Evolutionary conservation across 768 basidiomycete species (phyloP), one percentile per base, ranked within the genome.

Genomic region (Coprinopsis marcescibilis): DNA sequence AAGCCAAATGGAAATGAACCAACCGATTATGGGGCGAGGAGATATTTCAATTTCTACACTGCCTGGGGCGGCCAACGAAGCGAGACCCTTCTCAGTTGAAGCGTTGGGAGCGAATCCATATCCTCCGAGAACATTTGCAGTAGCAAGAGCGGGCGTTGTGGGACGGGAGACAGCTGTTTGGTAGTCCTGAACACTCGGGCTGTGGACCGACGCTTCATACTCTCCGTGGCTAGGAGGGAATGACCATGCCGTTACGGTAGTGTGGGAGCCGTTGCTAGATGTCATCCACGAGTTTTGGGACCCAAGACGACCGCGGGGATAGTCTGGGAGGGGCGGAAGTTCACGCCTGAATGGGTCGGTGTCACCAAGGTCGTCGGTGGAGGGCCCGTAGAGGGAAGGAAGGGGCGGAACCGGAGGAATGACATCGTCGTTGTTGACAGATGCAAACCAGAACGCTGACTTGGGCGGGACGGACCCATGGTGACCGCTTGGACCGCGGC

Each of bases 271-370:
- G 35, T 76, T 70, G 5, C 75, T 73, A 3, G 83, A 83, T 0
- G 82, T 82, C 46, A 89, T 60, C 86, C 86, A 88, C 3, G 85
- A 89, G 14, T 69, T 78, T 59, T 85, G 82, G 5, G 85, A 85
- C 7, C 73, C 80, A 15, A 80, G 59, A 25, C 83, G 77, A 25
- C 60, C 60, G 32, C 74, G 77, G 27, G 70, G 70, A 34, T 66
- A 56, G 17, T 64, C 59, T 7, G 68, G 64, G 39, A 61, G 52
- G 4, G 65, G 62, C 6, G 78, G 76, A 17, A 65, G 60, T 37
- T 77, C 74, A 25, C 78, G 76, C 43, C 78, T 70, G 70, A 87
- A 85, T 7, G 81, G 83, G 52, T 86, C 84, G 5, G 77, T 71
- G 50, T 79, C 75, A 52, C 59, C 55, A 42, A 62, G 61, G 1